Percentiles rank a stretch among this genome's conserved stretches.
Evolutionary conservation across 2,329 filamentous ascomycete genomes (phyloP).

Genomic region (Aspergillus eucalypticola): DNA sequence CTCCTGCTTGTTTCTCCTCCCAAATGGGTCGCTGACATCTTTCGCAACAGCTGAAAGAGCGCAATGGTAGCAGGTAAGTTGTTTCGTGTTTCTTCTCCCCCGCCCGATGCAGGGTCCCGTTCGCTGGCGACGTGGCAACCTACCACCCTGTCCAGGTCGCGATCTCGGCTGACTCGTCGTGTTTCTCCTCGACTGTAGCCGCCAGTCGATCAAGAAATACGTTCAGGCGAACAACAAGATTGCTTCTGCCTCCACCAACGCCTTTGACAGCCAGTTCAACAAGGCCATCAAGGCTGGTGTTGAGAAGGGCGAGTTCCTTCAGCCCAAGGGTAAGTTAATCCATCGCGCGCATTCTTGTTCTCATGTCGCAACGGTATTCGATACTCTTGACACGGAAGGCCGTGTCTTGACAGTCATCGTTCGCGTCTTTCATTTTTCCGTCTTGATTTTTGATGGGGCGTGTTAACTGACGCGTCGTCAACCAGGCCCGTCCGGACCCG

Average conservation of each 20-base stretch:
- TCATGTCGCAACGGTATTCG: not conserved
- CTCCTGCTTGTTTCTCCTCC: slow-evolving; percentile 23
- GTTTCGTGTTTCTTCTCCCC: slow-evolving; percentile 23
- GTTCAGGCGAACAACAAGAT: slow-evolving; percentile 71
- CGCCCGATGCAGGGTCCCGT: slow-evolving; percentile 12
- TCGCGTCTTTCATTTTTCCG: slow-evolving; percentile 2
- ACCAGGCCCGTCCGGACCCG: slow-evolving; percentile 77
- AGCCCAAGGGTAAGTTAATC: slow-evolving; percentile 76
- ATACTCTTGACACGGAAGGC: not conserved
- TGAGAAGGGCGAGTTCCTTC: slow-evolving; percentile 81
- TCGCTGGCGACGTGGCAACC: slow-evolving; percentile 22
- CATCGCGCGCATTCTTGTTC: not conserved
- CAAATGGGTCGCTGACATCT: slow-evolving; percentile 50
- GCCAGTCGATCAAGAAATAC: slow-evolving; percentile 74
- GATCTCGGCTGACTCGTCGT: slow-evolving; percentile 31
- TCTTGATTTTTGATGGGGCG: slow-evolving; percentile 2
- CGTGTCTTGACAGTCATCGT: not conserved
- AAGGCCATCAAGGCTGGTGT: slow-evolving; percentile 78
- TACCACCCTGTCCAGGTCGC: slow-evolving; percentile 19
- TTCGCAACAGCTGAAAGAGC: slow-evolving; percentile 64
- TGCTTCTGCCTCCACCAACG: slow-evolving; percentile 53
- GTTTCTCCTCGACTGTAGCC: slow-evolving; percentile 49
- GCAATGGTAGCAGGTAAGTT: slow-evolving; percentile 68
- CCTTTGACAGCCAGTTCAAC: slow-evolving; percentile 79
- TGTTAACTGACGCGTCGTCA: slow-evolving; percentile 31